Percentiles rank a stretch among this genome's conserved stretches.
phyloP scores from a whole-genome alignment of 257 asterid species.

The Prunella vulgaris region DNA sequence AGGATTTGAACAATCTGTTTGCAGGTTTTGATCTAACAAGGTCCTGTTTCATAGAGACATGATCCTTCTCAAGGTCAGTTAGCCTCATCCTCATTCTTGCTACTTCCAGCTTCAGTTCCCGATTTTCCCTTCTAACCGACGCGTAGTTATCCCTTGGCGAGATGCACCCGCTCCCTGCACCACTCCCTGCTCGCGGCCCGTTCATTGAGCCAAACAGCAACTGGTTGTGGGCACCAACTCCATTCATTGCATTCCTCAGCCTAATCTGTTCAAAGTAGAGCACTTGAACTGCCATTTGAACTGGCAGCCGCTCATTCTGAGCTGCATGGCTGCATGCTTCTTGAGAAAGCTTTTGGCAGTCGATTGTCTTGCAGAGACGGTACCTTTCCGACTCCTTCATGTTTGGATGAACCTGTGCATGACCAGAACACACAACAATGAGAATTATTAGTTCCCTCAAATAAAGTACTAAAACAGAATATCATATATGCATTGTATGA shows the following conservation, averaged over 20 bases:
- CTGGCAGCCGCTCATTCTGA: slow-evolving; percentile 88
- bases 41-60: slow-evolving; percentile 89
- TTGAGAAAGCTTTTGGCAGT: slow-evolving; percentile 81
- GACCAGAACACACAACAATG: not conserved
- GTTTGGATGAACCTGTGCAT: slow-evolving; percentile 80
- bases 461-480: no score
- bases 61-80: slow-evolving; percentile 89
- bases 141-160: slow-evolving; percentile 97
- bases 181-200: slow-evolving; percentile 71
- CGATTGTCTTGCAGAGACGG: slow-evolving; percentile 80
- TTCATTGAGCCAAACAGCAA: slow-evolving; percentile 59
- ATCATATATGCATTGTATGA: no score
- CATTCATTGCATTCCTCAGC: slow-evolving; percentile 87
- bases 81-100: slow-evolving; percentile 97
- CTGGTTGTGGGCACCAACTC: slow-evolving; percentile 66
- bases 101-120: slow-evolving; percentile 91
- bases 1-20: slow-evolving; percentile 64
- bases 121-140: slow-evolving; percentile 84
- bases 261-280: slow-evolving; percentile 92
- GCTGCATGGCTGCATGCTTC: slow-evolving; percentile 99
- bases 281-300: slow-evolving; percentile 95
- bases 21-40: slow-evolving; percentile 73
- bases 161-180: slow-evolving; percentile 89
- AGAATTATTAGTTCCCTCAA: no score
- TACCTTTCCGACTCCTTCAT: slow-evolving; percentile 83